Evolutionary conservation across 768 basidiomycete genomes (phyloP).

Genomic region (Tricholoma sp.): DNA sequence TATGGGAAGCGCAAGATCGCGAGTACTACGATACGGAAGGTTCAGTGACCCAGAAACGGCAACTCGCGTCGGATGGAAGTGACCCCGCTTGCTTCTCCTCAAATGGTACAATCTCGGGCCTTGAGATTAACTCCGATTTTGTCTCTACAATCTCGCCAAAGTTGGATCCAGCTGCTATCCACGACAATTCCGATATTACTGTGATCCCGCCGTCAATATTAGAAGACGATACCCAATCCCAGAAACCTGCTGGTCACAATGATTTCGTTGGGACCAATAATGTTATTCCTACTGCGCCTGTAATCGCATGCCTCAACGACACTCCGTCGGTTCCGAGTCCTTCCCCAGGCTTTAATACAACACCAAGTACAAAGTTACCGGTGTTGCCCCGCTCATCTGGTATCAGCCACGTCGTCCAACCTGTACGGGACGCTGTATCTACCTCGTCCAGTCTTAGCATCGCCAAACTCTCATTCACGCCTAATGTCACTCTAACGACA

Average conservation of each 20-base stretch:
- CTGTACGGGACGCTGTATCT: not conserved
- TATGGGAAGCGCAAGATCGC: not conserved
- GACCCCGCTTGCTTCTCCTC: not conserved
- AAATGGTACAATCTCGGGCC: not conserved
- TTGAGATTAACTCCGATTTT: no score
- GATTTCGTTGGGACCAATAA: not conserved
- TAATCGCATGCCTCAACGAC: not conserved
- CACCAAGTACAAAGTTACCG: not conserved
- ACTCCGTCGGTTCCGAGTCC: not conserved
- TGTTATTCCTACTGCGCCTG: not conserved
- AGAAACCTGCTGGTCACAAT: not conserved
- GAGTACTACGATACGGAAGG: not conserved
- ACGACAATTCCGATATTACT: not conserved
- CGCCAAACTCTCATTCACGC: not conserved
- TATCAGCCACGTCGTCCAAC: not conserved
- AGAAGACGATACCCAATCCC: not conserved
- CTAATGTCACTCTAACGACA: not conserved
- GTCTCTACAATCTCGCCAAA: not conserved
- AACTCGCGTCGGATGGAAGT: not conserved
- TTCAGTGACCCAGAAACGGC: not conserved
- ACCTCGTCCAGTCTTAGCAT: not conserved
- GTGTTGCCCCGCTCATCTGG: not conserved
- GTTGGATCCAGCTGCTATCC: not conserved
- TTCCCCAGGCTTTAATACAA: not conserved
- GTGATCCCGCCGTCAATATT: not conserved